A percentile compares a stretch with the other conserved stretches of the same genome.
Conservation (phyloP, 805 yeast genomes). For the Candida ficus region DNA sequence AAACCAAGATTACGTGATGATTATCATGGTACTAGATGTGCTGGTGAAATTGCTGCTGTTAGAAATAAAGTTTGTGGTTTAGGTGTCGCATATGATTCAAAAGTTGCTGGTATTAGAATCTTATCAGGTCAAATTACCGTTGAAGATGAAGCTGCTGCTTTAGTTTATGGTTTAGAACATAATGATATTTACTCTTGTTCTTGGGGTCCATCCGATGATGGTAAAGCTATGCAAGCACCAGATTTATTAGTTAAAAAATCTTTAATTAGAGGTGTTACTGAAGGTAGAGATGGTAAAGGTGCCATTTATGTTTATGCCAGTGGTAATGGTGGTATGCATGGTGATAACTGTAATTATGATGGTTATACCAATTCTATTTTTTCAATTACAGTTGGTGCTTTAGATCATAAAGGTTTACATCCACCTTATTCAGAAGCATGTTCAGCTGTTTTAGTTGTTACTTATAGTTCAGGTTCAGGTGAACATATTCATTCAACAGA, state of each 20-base stretch:
- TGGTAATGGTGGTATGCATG: slow-evolving; percentile 83
- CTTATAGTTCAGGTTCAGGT: slow-evolving; percentile 87
- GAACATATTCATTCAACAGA: slow-evolving; percentile 90
- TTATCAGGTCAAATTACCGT: slow-evolving; percentile 74
- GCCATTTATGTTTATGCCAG: slow-evolving; percentile 91
- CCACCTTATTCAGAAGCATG: slow-evolving; percentile 92
- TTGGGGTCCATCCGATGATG: slow-evolving; percentile 98
- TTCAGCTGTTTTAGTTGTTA: slow-evolving; percentile 89
- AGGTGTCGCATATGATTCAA: slow-evolving; percentile 88
- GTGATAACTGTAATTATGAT: slow-evolving; percentile 93
- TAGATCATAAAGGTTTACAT: slow-evolving; percentile 80
- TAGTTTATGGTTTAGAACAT: slow-evolving; percentile 71
- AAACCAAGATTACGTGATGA: slow-evolving; percentile 78
- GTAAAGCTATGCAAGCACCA: slow-evolving; percentile 81
- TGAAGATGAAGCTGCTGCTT: slow-evolving; percentile 88
- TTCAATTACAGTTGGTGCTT: slow-evolving; percentile 91
- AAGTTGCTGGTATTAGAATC: slow-evolving; percentile 87
- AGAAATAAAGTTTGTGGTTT: slow-evolving; percentile 86
- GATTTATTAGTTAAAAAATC: slow-evolving; percentile 74
- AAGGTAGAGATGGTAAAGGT: slow-evolving; percentile 80
- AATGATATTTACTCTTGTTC: slow-evolving; percentile 96
- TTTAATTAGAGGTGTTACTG: slow-evolving; percentile 73
- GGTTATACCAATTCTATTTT: slow-evolving; percentile 96
- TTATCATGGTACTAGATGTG: slow-evolving; percentile 95
- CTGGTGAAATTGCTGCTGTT: slow-evolving; percentile 92